Evolutionary conservation across 192 early-diverging fungal genomes (phyloP).

Genomic region (Endogone sp.): DNA sequence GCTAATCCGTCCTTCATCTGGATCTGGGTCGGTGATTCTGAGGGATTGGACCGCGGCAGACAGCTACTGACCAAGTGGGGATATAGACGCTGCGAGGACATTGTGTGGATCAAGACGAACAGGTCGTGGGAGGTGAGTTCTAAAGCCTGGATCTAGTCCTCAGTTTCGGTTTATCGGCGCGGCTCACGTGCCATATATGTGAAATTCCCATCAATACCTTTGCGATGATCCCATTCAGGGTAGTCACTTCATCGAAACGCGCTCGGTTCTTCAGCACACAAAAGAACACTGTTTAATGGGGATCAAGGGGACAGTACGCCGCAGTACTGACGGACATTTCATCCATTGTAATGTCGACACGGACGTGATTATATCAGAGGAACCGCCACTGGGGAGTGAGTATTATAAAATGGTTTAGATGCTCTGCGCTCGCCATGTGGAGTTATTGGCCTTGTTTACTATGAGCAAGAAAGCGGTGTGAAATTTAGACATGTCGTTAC

Average conservation of each 20-base stretch:
- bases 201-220: not conserved
- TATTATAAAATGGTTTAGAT: not conserved
- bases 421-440: not conserved
- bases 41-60: conserved; percentile 54
- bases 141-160: no score
- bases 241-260: conserved; percentile 26
- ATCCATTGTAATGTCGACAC: conserved; percentile 72
- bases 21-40: conserved; percentile 52
- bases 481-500: no score
- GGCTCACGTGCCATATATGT: no score
- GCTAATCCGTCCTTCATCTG: conserved; percentile 61
- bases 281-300: conserved; percentile 71
- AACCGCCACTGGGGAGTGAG: conserved; percentile 31
- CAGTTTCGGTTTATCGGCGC: not conserved
- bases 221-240: conserved; percentile 15
- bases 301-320: conserved; percentile 59
- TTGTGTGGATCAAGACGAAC: conserved; percentile 65
- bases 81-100: conserved; percentile 64
- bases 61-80: conserved; percentile 58
- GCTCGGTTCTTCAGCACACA: conserved; percentile 47
- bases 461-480: no score
- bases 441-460: not conserved
- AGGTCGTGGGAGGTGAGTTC: conserved; percentile 32
- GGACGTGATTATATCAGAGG: conserved; percentile 62
- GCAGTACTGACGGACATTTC: conserved; percentile 61